Base-by-base conservation (phyloP, 106 monocot species). In the Iris macrosiphon region DNA sequence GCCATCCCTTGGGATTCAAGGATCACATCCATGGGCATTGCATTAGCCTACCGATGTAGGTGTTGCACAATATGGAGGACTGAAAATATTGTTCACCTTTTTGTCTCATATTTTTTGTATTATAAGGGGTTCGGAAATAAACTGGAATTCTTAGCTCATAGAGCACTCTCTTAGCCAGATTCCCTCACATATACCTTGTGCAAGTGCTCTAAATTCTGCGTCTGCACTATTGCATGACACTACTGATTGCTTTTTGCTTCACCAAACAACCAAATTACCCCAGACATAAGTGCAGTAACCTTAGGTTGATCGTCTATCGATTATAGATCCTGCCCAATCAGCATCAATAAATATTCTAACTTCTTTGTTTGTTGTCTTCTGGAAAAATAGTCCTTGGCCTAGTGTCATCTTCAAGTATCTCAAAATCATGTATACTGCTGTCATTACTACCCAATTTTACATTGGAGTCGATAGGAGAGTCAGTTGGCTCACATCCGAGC, bases 181-280 rank as follows among this genome's bases (percentile, higher is more conserved):
- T 29, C 49, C 8, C 23, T 74, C 65, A 50, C 59, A 49, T 1
- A 66, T 29, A 6, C 65, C 39, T 4, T 40, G 6, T 5, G 43
- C 21, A 13, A 74, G 30, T 4, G 61, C 66, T 31, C 60, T 30
- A 4, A 20, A 60, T 9, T 67, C 46, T 7, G 60, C 67, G 15
- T 74, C 66, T 6, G 46, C 60, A 10, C 2, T 61, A 8, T 58
- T 66, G 38, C 57, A 4, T 11, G 60, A 21, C 7, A 66, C 60
- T 3, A 33, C 44, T 11, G 15, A 7, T 30, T 74, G 45, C 4
- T 74, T 74, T 20, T 74, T 67, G 17, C 59, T 48, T 12, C 53
- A 31, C 73, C 53, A 55, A 0, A 49, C 41, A 2, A 65, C 40
- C 16, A 73, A 14, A n/a, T 66, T 58, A 3, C 57, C 64, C 9